Conservation (phyloP, 2,329 filamentous ascomycete genomes). For the Coleophoma eucalyptorum region DNA sequence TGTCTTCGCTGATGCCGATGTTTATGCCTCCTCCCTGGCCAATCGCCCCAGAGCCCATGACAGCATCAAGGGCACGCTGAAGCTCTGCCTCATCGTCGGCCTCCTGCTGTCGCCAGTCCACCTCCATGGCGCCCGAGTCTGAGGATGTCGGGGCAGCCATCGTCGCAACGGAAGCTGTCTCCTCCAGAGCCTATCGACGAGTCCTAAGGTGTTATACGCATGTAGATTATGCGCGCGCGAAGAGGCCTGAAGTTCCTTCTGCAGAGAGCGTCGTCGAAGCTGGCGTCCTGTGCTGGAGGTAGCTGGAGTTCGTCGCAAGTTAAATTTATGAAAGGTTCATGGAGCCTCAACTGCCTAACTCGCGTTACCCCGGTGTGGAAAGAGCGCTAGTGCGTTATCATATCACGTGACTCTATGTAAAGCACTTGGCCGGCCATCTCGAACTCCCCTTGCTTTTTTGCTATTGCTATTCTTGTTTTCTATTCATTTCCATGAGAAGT, state of each 20-base stretch:
- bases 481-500: too few species aligned
- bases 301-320: too few species aligned
- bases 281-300: neutral
- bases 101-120: neutral
- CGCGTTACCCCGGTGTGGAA: neutral
- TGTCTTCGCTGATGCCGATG: neutral
- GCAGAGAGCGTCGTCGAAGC: neutral
- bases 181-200: conserved; percentile 3
- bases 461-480: too few species aligned
- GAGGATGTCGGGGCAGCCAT: conserved; percentile 11
- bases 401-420: too few species aligned
- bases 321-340: conserved; percentile 34
- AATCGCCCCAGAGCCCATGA: neutral
- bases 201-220: conserved; percentile 3
- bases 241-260: too few species aligned
- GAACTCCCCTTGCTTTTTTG: too few species aligned
- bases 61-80: neutral
- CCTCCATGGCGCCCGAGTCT: neutral
- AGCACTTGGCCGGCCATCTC: too few species aligned
- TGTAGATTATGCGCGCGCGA: neutral
- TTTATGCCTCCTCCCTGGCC: neutral
- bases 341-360: conserved; percentile 6
- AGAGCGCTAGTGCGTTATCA: too few species aligned
- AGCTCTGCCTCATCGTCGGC: neutral
- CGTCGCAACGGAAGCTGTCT: conserved; percentile 6